Conservation (phyloP, 2,329 filamentous ascomycete species). For the Pseudopithomyces chartarum region DNA sequence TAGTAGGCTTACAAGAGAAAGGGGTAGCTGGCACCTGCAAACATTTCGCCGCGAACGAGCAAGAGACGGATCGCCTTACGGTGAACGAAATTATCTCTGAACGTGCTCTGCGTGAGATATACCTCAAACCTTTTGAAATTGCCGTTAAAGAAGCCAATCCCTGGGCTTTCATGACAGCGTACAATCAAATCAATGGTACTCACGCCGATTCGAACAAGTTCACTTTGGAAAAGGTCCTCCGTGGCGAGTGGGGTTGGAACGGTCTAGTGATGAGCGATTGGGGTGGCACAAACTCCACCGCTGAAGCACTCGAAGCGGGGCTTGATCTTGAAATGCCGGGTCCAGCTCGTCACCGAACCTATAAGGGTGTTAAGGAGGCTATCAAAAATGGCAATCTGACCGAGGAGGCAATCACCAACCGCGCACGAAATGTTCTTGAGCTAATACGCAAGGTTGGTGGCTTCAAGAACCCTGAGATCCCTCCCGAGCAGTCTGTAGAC, state of each 20-base stretch:
- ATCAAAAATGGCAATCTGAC: slow-evolving; percentile 56
- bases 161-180: slow-evolving; percentile 73
- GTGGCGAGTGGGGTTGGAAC: slow-evolving; percentile 74
- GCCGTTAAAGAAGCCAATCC: slow-evolving; percentile 72
- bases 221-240: slow-evolving; percentile 68
- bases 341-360: slow-evolving; percentile 69
- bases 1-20: slow-evolving; percentile 66
- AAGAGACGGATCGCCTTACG: slow-evolving; percentile 72
- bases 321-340: slow-evolving; percentile 47
- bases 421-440: slow-evolving; percentile 52
- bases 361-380: slow-evolving; percentile 61
- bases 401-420: slow-evolving; percentile 36
- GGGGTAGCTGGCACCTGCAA: slow-evolving; percentile 75
- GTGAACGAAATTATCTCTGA: slow-evolving; percentile 55
- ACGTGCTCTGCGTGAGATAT: slow-evolving; percentile 64
- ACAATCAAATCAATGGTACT: slow-evolving; percentile 74
- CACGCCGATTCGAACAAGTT: slow-evolving; percentile 69
- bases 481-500: slow-evolving; percentile 66
- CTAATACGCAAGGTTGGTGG: slow-evolving; percentile 72
- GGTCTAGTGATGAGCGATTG: slow-evolving; percentile 72
- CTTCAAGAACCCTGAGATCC: slow-evolving; percentile 61
- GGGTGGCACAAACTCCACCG: slow-evolving; percentile 49
- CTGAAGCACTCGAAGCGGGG: slow-evolving; percentile 42
- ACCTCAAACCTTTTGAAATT: slow-evolving; percentile 67
- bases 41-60: slow-evolving; percentile 71